Evolutionary conservation across 2,329 filamentous ascomycete species (phyloP).

Genomic region (Nemania sp.): DNA sequence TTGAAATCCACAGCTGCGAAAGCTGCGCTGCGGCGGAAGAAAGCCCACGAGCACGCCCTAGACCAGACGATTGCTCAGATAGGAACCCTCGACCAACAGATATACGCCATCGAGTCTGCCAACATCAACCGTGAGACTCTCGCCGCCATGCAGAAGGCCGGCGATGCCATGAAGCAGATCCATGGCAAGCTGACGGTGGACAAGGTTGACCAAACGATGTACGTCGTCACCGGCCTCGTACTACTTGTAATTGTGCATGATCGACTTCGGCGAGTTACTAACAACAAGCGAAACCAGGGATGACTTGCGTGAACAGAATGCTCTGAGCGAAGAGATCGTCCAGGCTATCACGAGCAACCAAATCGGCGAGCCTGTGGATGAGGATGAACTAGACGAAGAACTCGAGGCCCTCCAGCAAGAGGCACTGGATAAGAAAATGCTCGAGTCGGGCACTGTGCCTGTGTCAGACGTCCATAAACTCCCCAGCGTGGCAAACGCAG

Average conservation of each 20-base stretch:
- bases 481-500: conserved; percentile 73
- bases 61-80: conserved; percentile 92
- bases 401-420: conserved; percentile 88
- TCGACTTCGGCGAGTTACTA: not conserved
- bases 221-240: conserved; percentile 45
- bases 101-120: conserved; percentile 94
- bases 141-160: conserved; percentile 88
- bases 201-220: conserved; percentile 95
- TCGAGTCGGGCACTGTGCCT: conserved; percentile 83
- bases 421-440: conserved; percentile 89
- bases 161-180: conserved; percentile 89
- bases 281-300: conserved; percentile 62
- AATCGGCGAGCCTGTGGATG: conserved; percentile 74
- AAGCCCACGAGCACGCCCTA: conserved; percentile 86
- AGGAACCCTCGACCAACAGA: conserved; percentile 89
- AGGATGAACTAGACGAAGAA: conserved; percentile 83
- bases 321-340: conserved; percentile 89
- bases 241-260: not conserved
- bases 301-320: conserved; percentile 86
- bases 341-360: conserved; percentile 76
- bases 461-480: conserved; percentile 76
- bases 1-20: conserved; percentile 70
- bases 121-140: conserved; percentile 99
- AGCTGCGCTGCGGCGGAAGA: conserved; percentile 89
- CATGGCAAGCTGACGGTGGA: conserved; percentile 89